Evolutionary conservation across 139 green algal genomes (phyloP), one percentile per base, ranked within the genome.

Genomic region (Chlorella vulgaris): DNA sequence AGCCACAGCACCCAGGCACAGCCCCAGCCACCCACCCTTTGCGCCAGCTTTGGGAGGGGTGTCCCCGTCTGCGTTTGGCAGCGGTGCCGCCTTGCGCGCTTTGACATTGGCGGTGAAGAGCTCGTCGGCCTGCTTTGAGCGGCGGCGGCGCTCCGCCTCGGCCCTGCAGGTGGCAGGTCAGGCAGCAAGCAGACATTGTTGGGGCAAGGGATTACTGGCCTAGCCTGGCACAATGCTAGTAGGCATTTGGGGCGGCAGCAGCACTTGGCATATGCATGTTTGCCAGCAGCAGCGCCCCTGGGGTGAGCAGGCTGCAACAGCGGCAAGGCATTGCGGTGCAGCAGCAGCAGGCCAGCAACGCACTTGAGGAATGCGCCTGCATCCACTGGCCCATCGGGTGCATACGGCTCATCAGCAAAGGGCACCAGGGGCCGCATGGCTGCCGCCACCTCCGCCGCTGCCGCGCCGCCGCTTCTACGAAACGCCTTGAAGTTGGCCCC

Each of bases 31-130:
- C 22, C 26, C 67, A 60, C 22, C 67, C 24, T 4, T n/a, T 3
- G 15, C 10, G 19, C 22, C 63, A 47, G 3, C 6, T 7, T 26
- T 43, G 63, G 39, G 29, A 6, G 76, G 63, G 18, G 76, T 35
- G 40, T 82, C 76, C 2, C 35, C 47, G 13, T 82, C 76, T 0
- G 65, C 39, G 63, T 70, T 31, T 2, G 76, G 62, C 42, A 82
- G 40, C 35, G 43, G 40, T 18, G 51, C 39, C 39, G 60, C 58
- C 43, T 80, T 80, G 18, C 55, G 35, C 10, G 79, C 58, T n/a
- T 84, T 83, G 2, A 83, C 24, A 4, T 84, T 84, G 29, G 79
- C 79, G 2, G 79, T 24, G 33, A 84, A 84, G 22, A 84, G 79
- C 26, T 84, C 79, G 24, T 84, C 79, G 0, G 79, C 79, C 40